phyloP scores from a whole-genome alignment of 1,139 yeast species.

The Hemisphaericaspora lyxosophila region DNA sequence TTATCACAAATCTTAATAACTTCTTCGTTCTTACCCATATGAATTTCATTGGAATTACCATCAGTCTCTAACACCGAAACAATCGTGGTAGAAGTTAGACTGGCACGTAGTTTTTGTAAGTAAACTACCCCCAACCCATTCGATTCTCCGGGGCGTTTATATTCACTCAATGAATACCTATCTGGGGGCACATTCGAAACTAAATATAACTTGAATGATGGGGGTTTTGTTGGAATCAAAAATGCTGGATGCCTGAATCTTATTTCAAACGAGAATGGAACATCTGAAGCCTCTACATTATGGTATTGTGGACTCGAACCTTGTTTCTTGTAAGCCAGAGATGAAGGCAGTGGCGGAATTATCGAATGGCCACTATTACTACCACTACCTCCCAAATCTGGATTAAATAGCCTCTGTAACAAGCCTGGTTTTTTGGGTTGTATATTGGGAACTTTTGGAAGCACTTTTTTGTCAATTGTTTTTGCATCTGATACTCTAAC shows the following conservation, averaged over 20 bases:
- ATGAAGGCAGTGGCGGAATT: constrained; percentile 6
- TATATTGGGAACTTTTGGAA: constrained; percentile 21
- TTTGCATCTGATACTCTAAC: constrained; percentile 22
- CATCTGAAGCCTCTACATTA: constrained; percentile 35
- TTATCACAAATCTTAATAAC: constrained; percentile 31
- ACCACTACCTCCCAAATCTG: constrained; percentile 7
- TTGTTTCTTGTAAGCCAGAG: constrained; percentile 8
- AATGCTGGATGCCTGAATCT: constrained; percentile 49
- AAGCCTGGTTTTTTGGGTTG: constrained; percentile 22
- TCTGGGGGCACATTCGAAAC: constrained; percentile 37
- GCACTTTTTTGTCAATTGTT: constrained; percentile 12
- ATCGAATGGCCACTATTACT: constrained; percentile 1
- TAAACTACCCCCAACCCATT: constrained; percentile 52
- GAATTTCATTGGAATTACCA: constrained; percentile 25
- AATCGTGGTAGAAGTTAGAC: constrained; percentile 31
- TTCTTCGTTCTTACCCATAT: constrained; percentile 31
- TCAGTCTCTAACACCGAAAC: constrained; percentile 39
- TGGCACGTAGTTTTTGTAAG: constrained; percentile 37
- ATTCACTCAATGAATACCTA: constrained; percentile 35
- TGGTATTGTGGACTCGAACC: constrained; percentile 16
- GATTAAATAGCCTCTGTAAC: constrained; percentile 19
- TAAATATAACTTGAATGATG: constrained; percentile 40
- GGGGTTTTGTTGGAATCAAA: constrained; percentile 41
- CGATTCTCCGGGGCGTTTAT: constrained; percentile 39
- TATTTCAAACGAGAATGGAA: constrained; percentile 47